phyloP scores from a whole-genome alignment of 1,284 basidiomycete species.

The Leccinum proximum region DNA sequence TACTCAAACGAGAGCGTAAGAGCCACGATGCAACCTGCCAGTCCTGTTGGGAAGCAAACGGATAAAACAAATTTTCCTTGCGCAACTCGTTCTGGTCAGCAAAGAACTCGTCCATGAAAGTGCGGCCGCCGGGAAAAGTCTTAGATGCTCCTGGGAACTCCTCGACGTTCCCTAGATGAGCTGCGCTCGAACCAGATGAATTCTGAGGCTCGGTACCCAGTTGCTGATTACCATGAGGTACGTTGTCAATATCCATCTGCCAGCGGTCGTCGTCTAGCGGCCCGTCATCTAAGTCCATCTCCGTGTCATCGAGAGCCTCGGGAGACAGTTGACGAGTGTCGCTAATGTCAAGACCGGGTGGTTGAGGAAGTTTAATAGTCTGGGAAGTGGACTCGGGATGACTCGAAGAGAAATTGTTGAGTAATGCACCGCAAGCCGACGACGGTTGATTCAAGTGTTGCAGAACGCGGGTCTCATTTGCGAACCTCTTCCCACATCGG shows the following conservation, averaged over 20 bases:
- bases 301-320: not conserved
- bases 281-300: not conserved
- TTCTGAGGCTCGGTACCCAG: not conserved
- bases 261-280: not conserved
- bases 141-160: not conserved
- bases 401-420: not conserved
- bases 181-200: not conserved
- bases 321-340: not conserved
- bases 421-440: not conserved
- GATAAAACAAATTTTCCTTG: constrained; percentile 7
- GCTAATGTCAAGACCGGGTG: too few relatives aligned
- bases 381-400: not conserved
- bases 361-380: not conserved
- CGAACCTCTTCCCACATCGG: constrained; percentile 1
- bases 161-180: not conserved
- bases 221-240: too few relatives aligned
- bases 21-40: constrained; percentile 5
- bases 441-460: constrained; percentile 9
- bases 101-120: constrained; percentile 8
- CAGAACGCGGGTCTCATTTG: constrained; percentile 1
- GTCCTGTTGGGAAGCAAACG: constrained; percentile 3
- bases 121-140: not conserved
- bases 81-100: not conserved
- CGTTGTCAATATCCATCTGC: too few relatives aligned
- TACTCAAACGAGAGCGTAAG: not conserved